Conservation (phyloP, 2,329 filamentous ascomycete genomes). For the Rhexocercosporidium sp. region DNA sequence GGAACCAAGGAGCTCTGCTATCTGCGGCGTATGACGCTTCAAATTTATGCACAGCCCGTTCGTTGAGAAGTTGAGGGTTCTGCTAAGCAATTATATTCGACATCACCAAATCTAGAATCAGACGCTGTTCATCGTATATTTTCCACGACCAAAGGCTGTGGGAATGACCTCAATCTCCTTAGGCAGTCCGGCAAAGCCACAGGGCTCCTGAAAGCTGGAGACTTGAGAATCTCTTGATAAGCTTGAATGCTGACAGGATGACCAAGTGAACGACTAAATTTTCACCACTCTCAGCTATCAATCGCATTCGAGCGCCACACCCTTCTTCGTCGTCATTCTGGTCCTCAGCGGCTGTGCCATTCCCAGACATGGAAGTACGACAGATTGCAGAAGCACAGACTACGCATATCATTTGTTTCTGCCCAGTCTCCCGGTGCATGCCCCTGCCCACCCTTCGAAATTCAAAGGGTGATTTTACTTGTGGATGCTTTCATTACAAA, state of each 20-base stretch:
- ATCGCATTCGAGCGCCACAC: neutral
- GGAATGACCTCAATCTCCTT: neutral
- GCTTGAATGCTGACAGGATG: neutral
- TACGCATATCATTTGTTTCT: neutral
- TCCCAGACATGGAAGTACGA: neutral
- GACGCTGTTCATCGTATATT: slow-evolving; percentile 7
- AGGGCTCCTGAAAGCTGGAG: neutral
- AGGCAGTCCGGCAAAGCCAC: neutral
- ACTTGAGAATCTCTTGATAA: neutral
- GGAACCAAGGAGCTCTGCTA: neutral
- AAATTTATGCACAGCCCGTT: neutral
- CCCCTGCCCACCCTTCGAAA: too few relatives aligned
- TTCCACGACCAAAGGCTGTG: neutral
- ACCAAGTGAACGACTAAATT: neutral
- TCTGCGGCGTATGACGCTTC: slow-evolving; percentile 19
- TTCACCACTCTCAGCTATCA: neutral
- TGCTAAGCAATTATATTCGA: neutral
- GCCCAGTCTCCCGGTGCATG: too few relatives aligned
- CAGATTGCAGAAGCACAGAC: slow-evolving; percentile 6
- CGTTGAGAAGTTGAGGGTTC: neutral
- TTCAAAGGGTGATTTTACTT: too few relatives aligned
- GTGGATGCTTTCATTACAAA: too few relatives aligned
- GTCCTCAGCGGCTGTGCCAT: neutral
- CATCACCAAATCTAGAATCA: neutral
- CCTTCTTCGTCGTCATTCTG: neutral